Conservation (phyloP, 139 green algal species). For the Nannochloris sp. region DNA sequence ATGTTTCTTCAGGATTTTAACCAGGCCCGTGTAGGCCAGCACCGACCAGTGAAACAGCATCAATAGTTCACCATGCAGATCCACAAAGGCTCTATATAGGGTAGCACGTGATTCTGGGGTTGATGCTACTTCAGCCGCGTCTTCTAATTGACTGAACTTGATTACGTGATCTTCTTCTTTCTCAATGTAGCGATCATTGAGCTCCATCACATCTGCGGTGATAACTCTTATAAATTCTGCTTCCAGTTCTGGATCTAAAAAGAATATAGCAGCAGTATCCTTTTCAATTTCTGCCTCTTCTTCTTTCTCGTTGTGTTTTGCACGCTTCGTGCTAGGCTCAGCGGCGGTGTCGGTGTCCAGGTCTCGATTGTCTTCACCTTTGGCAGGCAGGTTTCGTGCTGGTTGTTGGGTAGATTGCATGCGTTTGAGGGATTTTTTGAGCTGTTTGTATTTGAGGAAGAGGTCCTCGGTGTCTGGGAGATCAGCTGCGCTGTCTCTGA, state of each 20-base stretch:
- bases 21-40: slow-evolving; percentile 64
- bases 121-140: slow-evolving; percentile 4
- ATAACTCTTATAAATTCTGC: slow-evolving; percentile 38
- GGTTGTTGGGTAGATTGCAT: not conserved
- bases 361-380: not conserved
- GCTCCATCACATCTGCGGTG: slow-evolving; percentile 38
- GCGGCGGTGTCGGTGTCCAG: not conserved
- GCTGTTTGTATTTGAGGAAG: slow-evolving; percentile 60
- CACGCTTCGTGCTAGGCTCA: not conserved
- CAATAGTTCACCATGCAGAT: slow-evolving; percentile 75
- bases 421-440: slow-evolving; percentile 51
- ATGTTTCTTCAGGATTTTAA: slow-evolving; percentile 93
- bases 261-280: not conserved
- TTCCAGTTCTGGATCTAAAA: slow-evolving; percentile 30
- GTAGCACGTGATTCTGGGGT: not conserved
- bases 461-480: slow-evolving; percentile 56
- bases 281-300: not conserved
- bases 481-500: slow-evolving; percentile 45
- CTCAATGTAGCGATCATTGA: slow-evolving; percentile 74
- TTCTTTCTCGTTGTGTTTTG: not conserved
- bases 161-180: slow-evolving; percentile 70
- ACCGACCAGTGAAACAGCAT: slow-evolving; percentile 76
- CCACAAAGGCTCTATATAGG: slow-evolving; percentile 33
- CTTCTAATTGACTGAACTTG: slow-evolving; percentile 28
- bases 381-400: not conserved